Evolutionary conservation across 2,329 filamentous ascomycete species (phyloP), one percentile per base, ranked within the genome.

Genomic region (Chaetomiaceae sp.): DNA sequence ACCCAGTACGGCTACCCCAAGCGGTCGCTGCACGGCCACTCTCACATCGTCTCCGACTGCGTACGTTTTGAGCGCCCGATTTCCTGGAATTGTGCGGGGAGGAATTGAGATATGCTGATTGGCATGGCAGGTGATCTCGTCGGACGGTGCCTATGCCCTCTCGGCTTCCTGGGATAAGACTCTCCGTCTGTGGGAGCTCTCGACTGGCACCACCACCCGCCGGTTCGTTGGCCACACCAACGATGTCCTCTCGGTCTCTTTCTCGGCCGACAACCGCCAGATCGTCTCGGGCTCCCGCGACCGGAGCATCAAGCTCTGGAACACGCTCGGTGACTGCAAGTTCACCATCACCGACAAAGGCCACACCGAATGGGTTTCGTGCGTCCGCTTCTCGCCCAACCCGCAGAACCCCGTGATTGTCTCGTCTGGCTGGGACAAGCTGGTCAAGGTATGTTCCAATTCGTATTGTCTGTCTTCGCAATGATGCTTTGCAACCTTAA

Each of bases 301-400:
- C 83, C 87, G 90, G 75, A 90, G 89, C 72, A 97, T 99, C 85
- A 99, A 97, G 89, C 87, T 99, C 70, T 99, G 94, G 94, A 99
- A 99, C 85, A 99, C 94, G 69, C 90, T 99, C 65, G 94, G 94
- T 79, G 94, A 99, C 86, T 99, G 94, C 91, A 99, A 99, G 85
- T 99, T 86, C 87, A 99, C 92, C 81, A 97, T 99, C 83, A 95
- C 90, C 78, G 94, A 99, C 75, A 99, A 99, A 88, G 94, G 94
- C 74, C 94, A 99, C 85, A 90, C 90, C 77, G 94, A 99, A 79
- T 99, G 94, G 94, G 94, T 96, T 67, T 96, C 92, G 61, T 97
- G 92, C 82, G 94, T 99, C 67, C 88, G 94, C 77, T 99, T 99
- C 89, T 95, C 89, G 79, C 94, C 94, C 73, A 99, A 99, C 85